phyloP scores from a whole-genome alignment of 192 early-diverging fungal species.

The Phlyctochytrium planicorne region DNA sequence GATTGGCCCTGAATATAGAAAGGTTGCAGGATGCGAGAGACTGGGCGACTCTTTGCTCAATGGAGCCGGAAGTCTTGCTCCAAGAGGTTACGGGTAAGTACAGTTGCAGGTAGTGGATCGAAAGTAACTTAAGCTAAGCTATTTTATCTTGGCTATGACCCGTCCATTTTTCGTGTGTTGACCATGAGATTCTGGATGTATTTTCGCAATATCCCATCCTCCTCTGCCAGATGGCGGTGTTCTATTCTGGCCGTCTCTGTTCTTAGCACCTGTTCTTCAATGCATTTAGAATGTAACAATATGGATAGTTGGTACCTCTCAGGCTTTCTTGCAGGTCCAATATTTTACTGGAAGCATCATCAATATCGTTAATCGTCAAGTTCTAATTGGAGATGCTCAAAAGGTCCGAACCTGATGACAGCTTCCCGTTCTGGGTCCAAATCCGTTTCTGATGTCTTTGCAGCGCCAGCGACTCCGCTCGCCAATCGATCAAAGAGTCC shows the following conservation, averaged over 20 bases:
- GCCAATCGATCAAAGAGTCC: constrained; percentile 1
- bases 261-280: constrained; percentile 3
- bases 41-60: too few relatives aligned
- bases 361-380: neutral
- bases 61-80: neutral
- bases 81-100: neutral
- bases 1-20: neutral
- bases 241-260: neutral
- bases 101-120: neutral
- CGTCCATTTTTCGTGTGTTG: neutral
- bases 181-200: constrained; percentile 11
- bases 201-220: constrained; percentile 9
- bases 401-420: neutral
- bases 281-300: neutral
- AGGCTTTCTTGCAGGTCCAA: constrained; percentile 1
- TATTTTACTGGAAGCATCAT: neutral
- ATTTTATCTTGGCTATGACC: neutral
- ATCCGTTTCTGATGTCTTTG: neutral
- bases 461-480: neutral
- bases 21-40: neutral
- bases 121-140: neutral
- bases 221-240: constrained; percentile 4
- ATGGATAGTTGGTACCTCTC: neutral
- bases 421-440: constrained; percentile 3
- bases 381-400: neutral